Percentiles rank a stretch among this genome's conserved stretches.
Evolutionary conservation across 1,284 basidiomycete genomes (phyloP).

Genomic region (Erythrobasidium hasegawianum): DNA sequence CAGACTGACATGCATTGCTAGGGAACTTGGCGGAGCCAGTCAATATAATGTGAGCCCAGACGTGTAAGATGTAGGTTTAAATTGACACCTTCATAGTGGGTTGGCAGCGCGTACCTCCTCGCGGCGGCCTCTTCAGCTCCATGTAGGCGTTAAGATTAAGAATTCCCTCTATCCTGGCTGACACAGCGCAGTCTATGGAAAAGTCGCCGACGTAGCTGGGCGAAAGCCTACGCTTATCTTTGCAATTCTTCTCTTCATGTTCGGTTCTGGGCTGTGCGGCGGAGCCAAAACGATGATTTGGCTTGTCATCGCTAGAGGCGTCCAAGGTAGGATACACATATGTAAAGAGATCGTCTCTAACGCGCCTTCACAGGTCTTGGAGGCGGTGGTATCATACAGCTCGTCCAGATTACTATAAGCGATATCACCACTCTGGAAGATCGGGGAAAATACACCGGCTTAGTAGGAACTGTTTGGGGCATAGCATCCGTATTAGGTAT

Average conservation of each 20-base stretch:
- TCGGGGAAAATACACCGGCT: constrained; percentile 68
- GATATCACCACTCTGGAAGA: constrained; percentile 64
- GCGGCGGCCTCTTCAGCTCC: constrained; percentile 65
- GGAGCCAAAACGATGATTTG: constrained; percentile 71
- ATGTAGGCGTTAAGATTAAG: not conserved
- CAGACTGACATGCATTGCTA: not conserved
- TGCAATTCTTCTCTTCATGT: constrained; percentile 66
- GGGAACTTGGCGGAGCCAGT: constrained; percentile 38
- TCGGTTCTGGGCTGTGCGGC: constrained; percentile 74
- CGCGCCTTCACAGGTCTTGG: constrained; percentile 55
- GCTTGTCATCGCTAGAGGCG: constrained; percentile 68
- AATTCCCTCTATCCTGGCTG: constrained; percentile 55
- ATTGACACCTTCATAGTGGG: constrained; percentile 33
- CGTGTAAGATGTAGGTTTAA: not conserved
- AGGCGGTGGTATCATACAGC: constrained; percentile 42
- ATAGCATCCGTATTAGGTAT: constrained; percentile 50
- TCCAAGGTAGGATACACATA: too few relatives aligned
- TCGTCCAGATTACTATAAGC: constrained; percentile 67
- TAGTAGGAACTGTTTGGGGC: constrained; percentile 74
- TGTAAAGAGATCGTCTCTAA: too few relatives aligned
- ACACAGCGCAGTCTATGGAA: constrained; percentile 68
- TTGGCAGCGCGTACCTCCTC: constrained; percentile 61
- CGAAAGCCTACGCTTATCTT: constrained; percentile 70
- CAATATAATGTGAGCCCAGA: constrained; percentile 26
- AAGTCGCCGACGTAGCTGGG: constrained; percentile 59